Conservation (phyloP, 768 basidiomycete species). For the Pilatotrama ljubarskyi region DNA sequence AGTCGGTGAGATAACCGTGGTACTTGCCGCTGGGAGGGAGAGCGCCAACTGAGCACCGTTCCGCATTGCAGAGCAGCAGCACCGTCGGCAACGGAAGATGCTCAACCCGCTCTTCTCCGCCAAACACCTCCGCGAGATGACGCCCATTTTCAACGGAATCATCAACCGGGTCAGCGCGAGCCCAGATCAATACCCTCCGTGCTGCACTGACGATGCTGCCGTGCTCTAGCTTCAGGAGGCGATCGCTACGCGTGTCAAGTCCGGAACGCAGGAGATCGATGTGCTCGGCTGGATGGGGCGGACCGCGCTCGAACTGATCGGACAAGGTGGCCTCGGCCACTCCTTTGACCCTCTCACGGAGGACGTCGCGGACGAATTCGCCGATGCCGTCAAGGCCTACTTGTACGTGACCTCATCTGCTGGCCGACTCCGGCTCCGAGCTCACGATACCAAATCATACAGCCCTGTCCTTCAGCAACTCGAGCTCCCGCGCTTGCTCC, state of each 20-base stretch:
- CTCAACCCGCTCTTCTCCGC: constrained; percentile 27
- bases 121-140: constrained; percentile 25
- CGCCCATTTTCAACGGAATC: constrained; percentile 24
- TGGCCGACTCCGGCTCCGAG: neutral
- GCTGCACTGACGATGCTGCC: neutral
- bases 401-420: constrained; percentile 21
- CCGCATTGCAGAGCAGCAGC: constrained; percentile 10
- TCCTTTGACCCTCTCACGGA: constrained; percentile 38
- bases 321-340: constrained; percentile 45
- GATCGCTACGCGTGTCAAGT: neutral
- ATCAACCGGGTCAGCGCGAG: constrained; percentile 10
- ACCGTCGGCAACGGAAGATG: constrained; percentile 23
- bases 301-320: constrained; percentile 41
- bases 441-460: neutral
- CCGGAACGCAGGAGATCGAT: constrained; percentile 13
- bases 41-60: neutral
- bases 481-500: neutral
- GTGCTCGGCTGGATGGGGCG: constrained; percentile 39
- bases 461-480: neutral
- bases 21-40: too few species aligned
- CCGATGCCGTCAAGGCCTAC: constrained; percentile 23
- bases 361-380: constrained; percentile 24
- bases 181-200: too few species aligned
- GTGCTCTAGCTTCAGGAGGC: neutral
- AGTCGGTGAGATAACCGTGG: neutral